Evolutionary conservation across 2,329 filamentous ascomycete species (phyloP), one percentile per base, ranked within the genome.

Genomic region (Fusarium multiceps): DNA sequence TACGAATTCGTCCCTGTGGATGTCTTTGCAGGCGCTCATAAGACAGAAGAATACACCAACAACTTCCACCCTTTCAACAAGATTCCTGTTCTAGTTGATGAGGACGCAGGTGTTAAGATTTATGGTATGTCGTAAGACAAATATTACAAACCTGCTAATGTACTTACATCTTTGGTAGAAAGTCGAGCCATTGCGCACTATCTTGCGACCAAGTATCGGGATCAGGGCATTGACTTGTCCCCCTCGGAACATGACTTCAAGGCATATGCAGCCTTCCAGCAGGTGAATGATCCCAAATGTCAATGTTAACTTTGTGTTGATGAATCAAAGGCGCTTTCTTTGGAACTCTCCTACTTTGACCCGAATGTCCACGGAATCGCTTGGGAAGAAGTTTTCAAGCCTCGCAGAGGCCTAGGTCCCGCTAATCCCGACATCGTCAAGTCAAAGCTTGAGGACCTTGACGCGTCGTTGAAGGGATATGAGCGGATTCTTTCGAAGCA

Each of bases 401-500:
- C 23, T 27, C 9, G 5, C 23, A 41, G n/a, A 21, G 49, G 49
- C 18, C 34, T 51, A 13, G 49, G 49, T 13, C 34, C 49, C n/a
- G 21, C 49, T 34, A 21, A 41, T 2, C 14, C 37, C 13, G 49
- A 27, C 13, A 41, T 27, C 20, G 14, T 51, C 18, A 51, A 41
- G 9, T 14, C 18, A 1, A 51, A 51, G 3, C 49, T 51, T 7
- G n/a, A 42, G 13, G 23, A 51, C 23, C 34, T 51, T 0, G 49
- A 51, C 7, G 21, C 14, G 4, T 12, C 49, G 6, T 27, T 51
- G 18, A 11, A 16, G 12, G 49, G 49, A 14, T 51, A 51, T 25
- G 49, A 51, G 34, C 4, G 49, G 12, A 51, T 51, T 7, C 49
- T 51, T 16, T 51, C 49, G 2, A 51, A 51, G 23, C 49, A 51